Conservation (phyloP, 1,139 yeast species). For the Yarrowia galli region DNA sequence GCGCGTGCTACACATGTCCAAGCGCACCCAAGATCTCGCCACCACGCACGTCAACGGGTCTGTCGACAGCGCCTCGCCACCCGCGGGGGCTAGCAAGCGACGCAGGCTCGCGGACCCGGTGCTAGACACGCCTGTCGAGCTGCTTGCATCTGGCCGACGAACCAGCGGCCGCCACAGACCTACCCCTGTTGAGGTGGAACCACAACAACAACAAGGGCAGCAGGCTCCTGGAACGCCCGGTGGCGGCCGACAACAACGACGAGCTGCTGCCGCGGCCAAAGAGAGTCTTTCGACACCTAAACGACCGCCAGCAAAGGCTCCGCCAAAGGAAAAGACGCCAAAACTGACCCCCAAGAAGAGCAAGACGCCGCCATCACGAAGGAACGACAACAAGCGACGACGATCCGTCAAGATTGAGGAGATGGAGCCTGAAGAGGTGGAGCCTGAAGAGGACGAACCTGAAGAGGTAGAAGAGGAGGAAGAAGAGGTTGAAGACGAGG, state of each 20-base stretch:
- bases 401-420: constrained; percentile 22
- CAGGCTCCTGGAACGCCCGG: constrained; percentile 17
- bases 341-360: constrained; percentile 16
- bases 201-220: neutral
- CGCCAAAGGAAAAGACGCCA: neutral
- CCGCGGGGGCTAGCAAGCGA: constrained; percentile 13
- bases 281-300: constrained; percentile 23
- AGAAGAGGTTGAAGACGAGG: neutral
- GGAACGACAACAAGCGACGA: neutral
- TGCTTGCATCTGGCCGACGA: constrained; percentile 4
- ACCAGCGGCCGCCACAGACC: constrained; percentile 32
- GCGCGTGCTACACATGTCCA: constrained; percentile 35
- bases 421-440: constrained; percentile 21
- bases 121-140: constrained; percentile 17
- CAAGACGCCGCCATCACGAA: neutral
- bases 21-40: constrained; percentile 33
- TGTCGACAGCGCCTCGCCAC: neutral
- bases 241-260: constrained; percentile 12
- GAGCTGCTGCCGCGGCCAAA: constrained; percentile 26
- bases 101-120: constrained; percentile 31
- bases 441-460: constrained; percentile 14
- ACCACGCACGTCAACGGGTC: constrained; percentile 23
- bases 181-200: neutral
- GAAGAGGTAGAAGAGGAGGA: constrained; percentile 3
- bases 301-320: neutral